Base-by-base conservation (phyloP, 202 grass and related monocot genomes). In the Sporobolus alterniflorus region DNA sequence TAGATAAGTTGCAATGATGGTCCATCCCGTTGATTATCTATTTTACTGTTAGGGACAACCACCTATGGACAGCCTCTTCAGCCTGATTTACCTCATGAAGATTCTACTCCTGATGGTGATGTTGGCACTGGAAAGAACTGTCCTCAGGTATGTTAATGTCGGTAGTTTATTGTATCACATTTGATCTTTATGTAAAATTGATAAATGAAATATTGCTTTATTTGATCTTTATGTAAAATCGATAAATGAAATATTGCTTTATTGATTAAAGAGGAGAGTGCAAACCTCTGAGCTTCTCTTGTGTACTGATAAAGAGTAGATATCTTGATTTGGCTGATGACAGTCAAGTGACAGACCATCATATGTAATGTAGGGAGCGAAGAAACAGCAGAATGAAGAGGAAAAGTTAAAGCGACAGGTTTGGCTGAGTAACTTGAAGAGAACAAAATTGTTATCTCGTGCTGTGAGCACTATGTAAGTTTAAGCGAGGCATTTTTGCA, bases 301-400 rank as follows among this genome's bases (percentile, higher is more conserved):
- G 63, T 18, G 6, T 54, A 47, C 20, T 41, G 76, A 39, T 83
- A 49, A 64, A 9, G 0, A 16, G 11, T 36, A 67, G 46, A 77
- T 77, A 41, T 15, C 2, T 24, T 81, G 31, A 33, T 46, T 34
- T 51, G 1, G 25, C 59, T 65, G 34, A 22, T 48, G 15, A 84
- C 32, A 52, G 36, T 12, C 31, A 85, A 79, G 50, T 54, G 69
- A 60, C 77, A 67, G 3, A 25, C 20, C 18, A 82, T 17, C 54
- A 33, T 70, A 12, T 41, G 6, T 80, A 54, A 21, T 55, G 32
- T 33, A 78, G 83, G 76, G 75, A 69, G 16, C 6, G 18, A 91
- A 92, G 55, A 71, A 60, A 61, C 54, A 55, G 60, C 46, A 80
- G 30, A 89, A 91, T 67, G 82, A 86, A 86, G 82, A 74, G 17